These are phyloP conservation scores for Camellia japonica DNA, from an alignment of 148 eudicot species.

Conservation along the genomic window DNA sequence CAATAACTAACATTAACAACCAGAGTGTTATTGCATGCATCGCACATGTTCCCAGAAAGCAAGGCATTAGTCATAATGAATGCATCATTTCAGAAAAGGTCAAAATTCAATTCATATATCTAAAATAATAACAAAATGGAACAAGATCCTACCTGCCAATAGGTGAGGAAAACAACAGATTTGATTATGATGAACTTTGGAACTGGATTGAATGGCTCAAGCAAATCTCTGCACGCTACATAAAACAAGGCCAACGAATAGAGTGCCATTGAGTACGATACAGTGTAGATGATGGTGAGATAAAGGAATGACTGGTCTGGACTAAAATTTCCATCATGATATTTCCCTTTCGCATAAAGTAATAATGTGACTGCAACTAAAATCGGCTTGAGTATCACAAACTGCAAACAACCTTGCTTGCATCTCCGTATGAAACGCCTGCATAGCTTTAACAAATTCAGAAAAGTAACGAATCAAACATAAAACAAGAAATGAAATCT, in stretches of 20 bases:
- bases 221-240: conserved; percentile 94
- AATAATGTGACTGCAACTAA: conserved; percentile 77
- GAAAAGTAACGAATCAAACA: neutral
- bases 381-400: conserved; percentile 94
- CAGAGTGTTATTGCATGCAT: neutral
- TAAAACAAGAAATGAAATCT: neutral
- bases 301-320: conserved; percentile 82
- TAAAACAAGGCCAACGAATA: conserved; percentile 91
- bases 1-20: neutral
- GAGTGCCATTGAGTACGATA: conserved; percentile 87
- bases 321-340: conserved; percentile 91
- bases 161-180: conserved; percentile 92
- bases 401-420: conserved; percentile 97
- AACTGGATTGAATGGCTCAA: conserved; percentile 93
- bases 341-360: conserved; percentile 84
- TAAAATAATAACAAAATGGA: neutral
- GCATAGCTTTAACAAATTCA: conserved; percentile 28
- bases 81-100: neutral
- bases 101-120: neutral
- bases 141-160: conserved; percentile 78
- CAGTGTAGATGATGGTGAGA: conserved; percentile 84
- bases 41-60: neutral
- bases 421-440: conserved; percentile 97
- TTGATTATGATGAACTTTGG: conserved; percentile 94
- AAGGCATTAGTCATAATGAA: neutral